These are phyloP conservation scores for Leptomonas pyrrhocoris DNA, from an alignment of 208 protist species.

Conservation along the genomic window DNA sequence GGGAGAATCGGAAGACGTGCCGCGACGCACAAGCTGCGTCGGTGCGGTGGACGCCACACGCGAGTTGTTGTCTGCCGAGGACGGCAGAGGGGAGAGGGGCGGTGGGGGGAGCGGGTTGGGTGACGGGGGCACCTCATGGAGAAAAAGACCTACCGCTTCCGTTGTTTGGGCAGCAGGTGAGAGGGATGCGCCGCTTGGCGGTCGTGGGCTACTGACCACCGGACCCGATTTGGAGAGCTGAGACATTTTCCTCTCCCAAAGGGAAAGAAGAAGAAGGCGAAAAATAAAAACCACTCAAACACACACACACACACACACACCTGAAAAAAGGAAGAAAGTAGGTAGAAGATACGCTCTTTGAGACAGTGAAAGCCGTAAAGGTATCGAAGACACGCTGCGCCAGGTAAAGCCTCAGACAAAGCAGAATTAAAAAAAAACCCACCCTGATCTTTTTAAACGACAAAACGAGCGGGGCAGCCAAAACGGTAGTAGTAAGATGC, in stretches of 20 bases:
- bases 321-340: no score
- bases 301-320: no score
- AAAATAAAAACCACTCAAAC: no score
- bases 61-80: not conserved
- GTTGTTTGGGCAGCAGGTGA: not conserved
- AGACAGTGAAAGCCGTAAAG: no score
- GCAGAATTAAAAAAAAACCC: no score
- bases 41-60: constrained; percentile 15
- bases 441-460: no score
- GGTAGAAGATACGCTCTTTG: no score
- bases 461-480: no score
- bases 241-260: not conserved
- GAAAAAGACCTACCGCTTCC: not conserved
- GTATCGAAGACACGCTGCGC: no score
- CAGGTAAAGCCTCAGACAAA: no score
- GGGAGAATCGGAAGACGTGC: constrained; percentile 1
- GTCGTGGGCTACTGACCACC: no score
- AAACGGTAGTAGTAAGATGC: not conserved
- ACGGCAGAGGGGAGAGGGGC: not conserved
- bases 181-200: not conserved
- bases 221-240: not conserved
- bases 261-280: not conserved
- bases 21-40: constrained; percentile 24
- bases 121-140: not conserved
- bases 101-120: constrained; percentile 4